Percentiles rank a stretch among this genome's conserved stretches.
Evolutionary conservation across 2,329 filamentous ascomycete species (phyloP).

Genomic region (Diplodia corticola): DNA sequence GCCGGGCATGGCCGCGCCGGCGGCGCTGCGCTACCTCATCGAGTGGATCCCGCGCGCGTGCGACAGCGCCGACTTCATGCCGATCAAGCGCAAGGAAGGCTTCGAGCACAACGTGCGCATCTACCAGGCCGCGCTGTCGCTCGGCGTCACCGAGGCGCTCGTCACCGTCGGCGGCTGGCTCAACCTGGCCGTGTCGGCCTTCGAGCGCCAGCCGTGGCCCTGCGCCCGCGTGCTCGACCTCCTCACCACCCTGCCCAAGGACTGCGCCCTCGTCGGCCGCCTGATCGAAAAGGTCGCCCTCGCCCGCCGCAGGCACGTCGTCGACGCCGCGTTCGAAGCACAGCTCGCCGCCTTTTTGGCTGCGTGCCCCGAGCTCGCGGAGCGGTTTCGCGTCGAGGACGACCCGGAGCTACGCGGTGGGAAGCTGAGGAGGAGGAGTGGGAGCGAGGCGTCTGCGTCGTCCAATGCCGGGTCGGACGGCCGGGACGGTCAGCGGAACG

Average conservation of each 20-base stretch:
- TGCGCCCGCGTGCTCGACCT: not conserved
- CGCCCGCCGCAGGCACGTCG: not conserved
- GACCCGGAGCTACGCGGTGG: not conserved
- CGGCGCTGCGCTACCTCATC: slow-evolving; percentile 13
- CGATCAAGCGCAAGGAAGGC: slow-evolving; percentile 15
- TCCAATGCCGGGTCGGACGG: too few relatives aligned
- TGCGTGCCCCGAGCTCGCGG: not conserved
- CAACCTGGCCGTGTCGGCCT: slow-evolving; percentile 5
- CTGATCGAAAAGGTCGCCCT: slow-evolving; percentile 21
- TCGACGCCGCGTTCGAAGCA: not conserved
- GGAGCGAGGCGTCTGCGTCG: not conserved
- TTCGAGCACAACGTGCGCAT: slow-evolving; percentile 20
- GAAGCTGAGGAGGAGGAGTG: not conserved
- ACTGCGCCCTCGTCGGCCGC: slow-evolving; percentile 7
- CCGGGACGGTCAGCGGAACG: not conserved
- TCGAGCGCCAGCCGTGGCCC: not conserved
- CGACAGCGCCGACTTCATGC: slow-evolving; percentile 19
- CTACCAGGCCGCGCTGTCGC: slow-evolving; percentile 20
- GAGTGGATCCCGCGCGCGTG: slow-evolving; percentile 21
- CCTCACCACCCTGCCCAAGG: not conserved
- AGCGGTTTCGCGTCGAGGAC: slow-evolving; percentile 12
- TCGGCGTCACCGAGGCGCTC: slow-evolving; percentile 18
- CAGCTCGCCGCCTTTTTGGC: not conserved
- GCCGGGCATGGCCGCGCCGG: slow-evolving; percentile 7
- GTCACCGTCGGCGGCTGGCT: slow-evolving; percentile 19